These are phyloP conservation scores for Vitis hybrid DNA, from an alignment of 177 flowering plant genomes.

Conservation along the genomic window DNA sequence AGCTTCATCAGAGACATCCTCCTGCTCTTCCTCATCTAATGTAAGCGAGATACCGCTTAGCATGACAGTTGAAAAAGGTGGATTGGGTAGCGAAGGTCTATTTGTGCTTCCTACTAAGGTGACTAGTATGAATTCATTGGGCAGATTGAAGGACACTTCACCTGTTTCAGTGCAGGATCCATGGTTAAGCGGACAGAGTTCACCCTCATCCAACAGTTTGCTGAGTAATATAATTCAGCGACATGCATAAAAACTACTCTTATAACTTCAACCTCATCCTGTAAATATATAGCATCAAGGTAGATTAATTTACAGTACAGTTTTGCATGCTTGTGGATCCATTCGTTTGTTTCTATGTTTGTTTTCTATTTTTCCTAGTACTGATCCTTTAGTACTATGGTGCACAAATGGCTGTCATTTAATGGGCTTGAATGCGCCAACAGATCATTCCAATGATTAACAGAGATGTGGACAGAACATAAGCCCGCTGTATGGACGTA, in stretches of 20 bases:
- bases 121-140: constrained; percentile 17
- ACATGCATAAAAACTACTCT: constrained; percentile 7
- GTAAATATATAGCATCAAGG: neutral
- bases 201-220: constrained; percentile 65
- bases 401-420: too few species aligned
- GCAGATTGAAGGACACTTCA: constrained; percentile 28
- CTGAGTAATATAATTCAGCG: constrained; percentile 34
- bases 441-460: too few species aligned
- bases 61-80: constrained; percentile 15
- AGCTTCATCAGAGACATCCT: constrained; percentile 18
- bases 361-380: too few species aligned
- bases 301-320: neutral
- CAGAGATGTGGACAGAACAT: too few species aligned
- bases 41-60: constrained; percentile 31
- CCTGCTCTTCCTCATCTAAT: constrained; percentile 32
- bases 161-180: constrained; percentile 55
- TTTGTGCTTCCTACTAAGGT: constrained; percentile 9
- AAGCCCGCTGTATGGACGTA: too few species aligned
- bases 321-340: neutral
- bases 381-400: too few species aligned
- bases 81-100: constrained; percentile 11
- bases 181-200: constrained; percentile 61
- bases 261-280: neutral
- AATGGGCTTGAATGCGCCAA: too few species aligned
- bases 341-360: too few species aligned